Percentiles rank a stretch among this genome's conserved stretches.
Conservation (phyloP, 345 rosid species). For the Rubroshorea leprosula region DNA sequence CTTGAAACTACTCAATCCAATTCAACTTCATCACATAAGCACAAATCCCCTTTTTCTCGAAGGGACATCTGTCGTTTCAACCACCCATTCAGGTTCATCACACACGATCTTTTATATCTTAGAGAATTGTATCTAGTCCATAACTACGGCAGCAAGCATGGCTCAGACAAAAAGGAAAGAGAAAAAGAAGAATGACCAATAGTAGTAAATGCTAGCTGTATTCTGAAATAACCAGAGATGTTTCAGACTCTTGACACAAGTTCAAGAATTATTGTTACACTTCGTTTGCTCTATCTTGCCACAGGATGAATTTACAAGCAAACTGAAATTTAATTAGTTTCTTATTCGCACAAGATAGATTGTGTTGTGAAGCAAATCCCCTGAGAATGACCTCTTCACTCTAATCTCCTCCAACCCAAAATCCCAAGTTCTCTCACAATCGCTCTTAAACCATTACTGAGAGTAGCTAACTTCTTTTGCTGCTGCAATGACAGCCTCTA, state of each 20-base stretch:
- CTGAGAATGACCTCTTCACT: background rate
- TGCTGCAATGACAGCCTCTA: conserved; percentile 70
- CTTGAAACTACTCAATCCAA: background rate
- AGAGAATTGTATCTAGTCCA: background rate
- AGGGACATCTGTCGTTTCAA: no score
- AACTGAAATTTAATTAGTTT: background rate
- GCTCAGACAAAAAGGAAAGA: background rate
- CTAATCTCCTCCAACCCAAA: background rate
- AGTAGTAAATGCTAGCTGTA: background rate
- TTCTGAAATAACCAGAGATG: background rate
- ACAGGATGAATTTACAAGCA: background rate
- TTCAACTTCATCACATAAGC: background rate
- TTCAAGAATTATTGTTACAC: no score
- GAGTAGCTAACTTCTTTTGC: conserved; percentile 49
- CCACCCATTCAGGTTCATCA: no score
- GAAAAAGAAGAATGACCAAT: no score
- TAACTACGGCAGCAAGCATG: background rate
- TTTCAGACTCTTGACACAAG: background rate
- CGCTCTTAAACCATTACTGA: conserved; percentile 4
- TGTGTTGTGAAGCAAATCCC: no score
- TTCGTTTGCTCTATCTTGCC: background rate
- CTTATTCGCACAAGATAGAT: background rate
- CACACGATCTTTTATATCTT: no score
- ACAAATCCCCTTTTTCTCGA: background rate
- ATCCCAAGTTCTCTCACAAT: background rate